phyloP scores from a whole-genome alignment of 1,139 yeast genomes.

The Hyphopichia pseudoburtonii region DNA sequence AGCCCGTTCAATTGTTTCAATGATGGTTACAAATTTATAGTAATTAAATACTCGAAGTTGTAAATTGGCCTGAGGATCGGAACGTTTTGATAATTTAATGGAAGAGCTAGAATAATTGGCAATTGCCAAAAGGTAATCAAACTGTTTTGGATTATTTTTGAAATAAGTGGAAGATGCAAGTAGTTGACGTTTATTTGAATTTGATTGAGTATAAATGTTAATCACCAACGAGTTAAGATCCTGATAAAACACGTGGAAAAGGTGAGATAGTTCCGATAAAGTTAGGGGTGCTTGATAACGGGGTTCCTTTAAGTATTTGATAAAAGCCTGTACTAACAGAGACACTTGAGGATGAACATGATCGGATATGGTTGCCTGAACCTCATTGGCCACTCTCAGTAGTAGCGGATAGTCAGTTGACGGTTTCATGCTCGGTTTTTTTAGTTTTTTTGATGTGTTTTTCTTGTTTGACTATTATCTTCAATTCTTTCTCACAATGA shows the following conservation, averaged over 20 bases:
- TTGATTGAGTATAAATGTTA: conserved; percentile 38
- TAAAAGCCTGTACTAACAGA: conserved; percentile 28
- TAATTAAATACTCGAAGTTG: conserved; percentile 44
- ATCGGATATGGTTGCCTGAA: not conserved
- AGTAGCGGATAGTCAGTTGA: conserved; percentile 1
- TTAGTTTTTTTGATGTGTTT: too few species aligned
- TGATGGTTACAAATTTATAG: conserved; percentile 38
- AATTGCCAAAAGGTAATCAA: conserved; percentile 46
- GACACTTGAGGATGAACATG: conserved; percentile 20
- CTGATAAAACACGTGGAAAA: conserved; percentile 36
- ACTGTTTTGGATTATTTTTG: conserved; percentile 28
- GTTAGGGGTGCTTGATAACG: conserved; percentile 44
- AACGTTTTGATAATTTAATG: conserved; percentile 37
- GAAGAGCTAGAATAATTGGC: conserved; percentile 42
- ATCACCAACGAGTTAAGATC: conserved; percentile 39
- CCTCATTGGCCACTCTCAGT: conserved; percentile 1
- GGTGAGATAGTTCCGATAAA: conserved; percentile 30
- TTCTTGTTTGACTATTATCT: too few species aligned
- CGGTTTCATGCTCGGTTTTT: too few species aligned
- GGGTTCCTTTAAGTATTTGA: conserved; percentile 43
- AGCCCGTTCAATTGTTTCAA: conserved; percentile 35
- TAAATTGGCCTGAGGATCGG: conserved; percentile 35
- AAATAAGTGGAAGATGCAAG: conserved; percentile 31
- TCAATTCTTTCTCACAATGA: too few species aligned
- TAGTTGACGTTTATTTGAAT: conserved; percentile 38